Conservation (phyloP, 106 monocot genomes). For the Iris macrosiphon region DNA sequence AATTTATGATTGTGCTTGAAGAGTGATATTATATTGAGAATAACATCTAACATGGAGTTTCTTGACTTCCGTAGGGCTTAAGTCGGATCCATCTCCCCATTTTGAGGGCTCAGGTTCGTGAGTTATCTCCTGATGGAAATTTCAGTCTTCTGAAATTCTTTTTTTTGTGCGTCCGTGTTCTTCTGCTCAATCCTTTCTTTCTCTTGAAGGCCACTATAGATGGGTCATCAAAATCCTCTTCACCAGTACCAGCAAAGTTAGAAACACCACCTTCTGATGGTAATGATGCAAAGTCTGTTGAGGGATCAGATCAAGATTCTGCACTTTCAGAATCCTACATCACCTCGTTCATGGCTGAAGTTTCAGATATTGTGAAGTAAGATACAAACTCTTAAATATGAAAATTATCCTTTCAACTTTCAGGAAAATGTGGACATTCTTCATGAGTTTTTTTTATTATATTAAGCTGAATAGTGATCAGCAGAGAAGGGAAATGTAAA, state of each 20-base stretch:
- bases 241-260: constrained; percentile 14
- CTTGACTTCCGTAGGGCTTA: constrained; percentile 13
- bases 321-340: constrained; percentile 29
- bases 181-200: constrained; percentile 6
- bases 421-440: no score
- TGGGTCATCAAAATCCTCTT: constrained; percentile 24
- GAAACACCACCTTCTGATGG: constrained; percentile 8
- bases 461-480: no score
- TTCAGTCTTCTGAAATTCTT: constrained; percentile 1
- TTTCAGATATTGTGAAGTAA: constrained; percentile 52
- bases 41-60: no score
- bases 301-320: constrained; percentile 14
- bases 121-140: constrained; percentile 18
- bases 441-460: no score
- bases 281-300: constrained; percentile 17
- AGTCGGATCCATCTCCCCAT: constrained; percentile 10
- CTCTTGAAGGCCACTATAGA: constrained; percentile 26
- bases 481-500: no score
- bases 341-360: constrained; percentile 53
- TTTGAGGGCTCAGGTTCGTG: constrained; percentile 28
- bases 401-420: no score
- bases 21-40: no score
- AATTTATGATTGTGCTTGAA: no score
- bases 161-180: constrained; percentile 2
- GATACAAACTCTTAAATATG: no score